Conservation (phyloP, 225 moss, liverwort and hornwort genomes). For the Physcomitrellopsis africana region DNA sequence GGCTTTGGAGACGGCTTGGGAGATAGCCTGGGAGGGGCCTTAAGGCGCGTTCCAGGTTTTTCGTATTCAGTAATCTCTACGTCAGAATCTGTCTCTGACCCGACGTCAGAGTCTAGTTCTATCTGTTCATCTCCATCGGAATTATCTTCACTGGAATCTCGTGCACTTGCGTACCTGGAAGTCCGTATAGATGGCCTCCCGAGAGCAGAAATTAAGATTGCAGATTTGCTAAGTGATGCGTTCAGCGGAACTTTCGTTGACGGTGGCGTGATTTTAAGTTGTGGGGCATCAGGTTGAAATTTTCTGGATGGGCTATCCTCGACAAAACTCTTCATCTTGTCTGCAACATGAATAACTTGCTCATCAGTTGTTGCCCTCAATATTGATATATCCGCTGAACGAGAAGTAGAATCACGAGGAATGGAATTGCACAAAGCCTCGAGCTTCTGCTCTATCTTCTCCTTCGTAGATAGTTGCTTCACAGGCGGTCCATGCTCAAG, state of each 20-base stretch:
- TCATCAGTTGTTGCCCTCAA: conserved; percentile 44
- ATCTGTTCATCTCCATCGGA: conserved; percentile 45
- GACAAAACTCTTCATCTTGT: conserved; percentile 39
- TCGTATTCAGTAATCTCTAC: conserved; percentile 24
- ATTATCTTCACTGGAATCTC: conserved; percentile 40
- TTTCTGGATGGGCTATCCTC: conserved; percentile 40
- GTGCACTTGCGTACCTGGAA: conserved; percentile 21
- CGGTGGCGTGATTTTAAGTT: conserved; percentile 59
- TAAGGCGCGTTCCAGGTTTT: conserved; percentile 28
- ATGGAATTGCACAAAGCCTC: conserved; percentile 48
- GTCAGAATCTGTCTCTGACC: conserved; percentile 49
- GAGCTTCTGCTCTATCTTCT: conserved; percentile 44
- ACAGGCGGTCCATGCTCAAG: conserved; percentile 36
- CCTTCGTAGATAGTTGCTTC: conserved; percentile 37
- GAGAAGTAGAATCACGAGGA: conserved; percentile 32
- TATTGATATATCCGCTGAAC: conserved; percentile 21
- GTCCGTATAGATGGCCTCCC: conserved; percentile 50
- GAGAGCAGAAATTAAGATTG: conserved; percentile 38
- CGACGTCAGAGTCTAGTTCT: conserved; percentile 54
- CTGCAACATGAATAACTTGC: conserved; percentile 45
- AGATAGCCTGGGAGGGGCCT: conserved; percentile 51
- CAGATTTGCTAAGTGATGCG: conserved; percentile 39
- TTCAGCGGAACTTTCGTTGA: conserved; percentile 33
- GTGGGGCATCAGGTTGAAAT: conserved; percentile 59
- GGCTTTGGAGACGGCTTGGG: conserved; percentile 43